Conservation (phyloP, 1,139 yeast species). For the Saccharomyces hybrid region DNA sequence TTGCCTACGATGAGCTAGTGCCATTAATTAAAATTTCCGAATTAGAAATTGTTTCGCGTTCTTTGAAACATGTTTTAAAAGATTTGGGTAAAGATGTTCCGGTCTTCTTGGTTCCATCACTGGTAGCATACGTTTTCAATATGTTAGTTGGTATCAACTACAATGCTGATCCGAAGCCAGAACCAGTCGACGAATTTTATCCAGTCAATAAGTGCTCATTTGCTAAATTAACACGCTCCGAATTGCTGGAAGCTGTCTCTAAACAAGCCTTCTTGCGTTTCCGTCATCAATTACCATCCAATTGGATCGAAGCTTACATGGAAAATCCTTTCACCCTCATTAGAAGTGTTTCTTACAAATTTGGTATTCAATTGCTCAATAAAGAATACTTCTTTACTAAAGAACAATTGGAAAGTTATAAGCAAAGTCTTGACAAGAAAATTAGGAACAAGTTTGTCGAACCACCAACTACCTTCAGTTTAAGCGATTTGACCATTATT, state of each 20-base stretch:
- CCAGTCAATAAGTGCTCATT: slow-evolving; percentile 34
- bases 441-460: slow-evolving; percentile 29
- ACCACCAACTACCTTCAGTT: slow-evolving; percentile 38
- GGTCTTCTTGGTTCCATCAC: slow-evolving; percentile 46
- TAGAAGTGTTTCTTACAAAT: slow-evolving; percentile 66
- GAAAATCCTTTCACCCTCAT: slow-evolving; percentile 44
- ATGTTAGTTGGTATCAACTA: slow-evolving; percentile 52
- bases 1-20: slow-evolving; percentile 33
- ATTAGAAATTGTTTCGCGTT: slow-evolving; percentile 73
- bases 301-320: slow-evolving; percentile 38
- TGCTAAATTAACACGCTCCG: slow-evolving; percentile 39
- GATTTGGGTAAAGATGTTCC: slow-evolving; percentile 43
- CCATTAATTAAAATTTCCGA: slow-evolving; percentile 45
- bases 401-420: slow-evolving; percentile 39
- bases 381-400: slow-evolving; percentile 37
- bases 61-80: slow-evolving; percentile 69
- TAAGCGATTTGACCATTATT: slow-evolving; percentile 61
- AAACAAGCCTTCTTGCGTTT: slow-evolving; percentile 53
- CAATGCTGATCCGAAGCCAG: slow-evolving; percentile 39
- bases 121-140: slow-evolving; percentile 68
- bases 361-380: slow-evolving; percentile 79
- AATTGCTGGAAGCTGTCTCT: slow-evolving; percentile 40
- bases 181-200: slow-evolving; percentile 40
- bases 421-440: slow-evolving; percentile 37
- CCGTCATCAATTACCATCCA: slow-evolving; percentile 48